Conservation (phyloP, 495 filamentous ascomycete species). For the Sordaria brevicollis region DNA sequence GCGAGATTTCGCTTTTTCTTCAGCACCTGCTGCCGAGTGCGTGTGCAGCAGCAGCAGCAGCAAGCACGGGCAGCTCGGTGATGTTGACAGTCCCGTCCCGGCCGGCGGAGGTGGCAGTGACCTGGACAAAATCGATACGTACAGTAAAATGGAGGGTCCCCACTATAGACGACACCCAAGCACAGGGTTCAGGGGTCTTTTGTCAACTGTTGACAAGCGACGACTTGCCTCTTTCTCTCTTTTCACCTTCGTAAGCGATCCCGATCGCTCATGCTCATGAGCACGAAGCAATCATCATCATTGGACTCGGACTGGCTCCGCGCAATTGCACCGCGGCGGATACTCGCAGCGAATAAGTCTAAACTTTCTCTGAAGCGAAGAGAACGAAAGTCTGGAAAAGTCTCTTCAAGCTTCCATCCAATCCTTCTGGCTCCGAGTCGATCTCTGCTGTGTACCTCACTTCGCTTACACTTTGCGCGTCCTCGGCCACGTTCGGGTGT, state of each 20-base stretch:
- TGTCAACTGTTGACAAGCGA: background rate
- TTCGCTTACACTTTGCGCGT: background rate
- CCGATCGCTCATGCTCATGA: background rate
- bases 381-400: background rate
- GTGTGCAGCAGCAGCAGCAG: background rate
- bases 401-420: background rate
- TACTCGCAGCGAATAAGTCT: background rate
- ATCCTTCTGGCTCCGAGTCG: background rate
- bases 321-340: background rate
- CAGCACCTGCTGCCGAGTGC: background rate
- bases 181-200: no score
- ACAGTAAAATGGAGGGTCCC: no score
- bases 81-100: background rate
- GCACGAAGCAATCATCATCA: background rate
- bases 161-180: background rate
- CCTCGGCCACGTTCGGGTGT: background rate
- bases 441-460: background rate
- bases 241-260: background rate
- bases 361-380: background rate
- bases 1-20: background rate
- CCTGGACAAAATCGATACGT: no score
- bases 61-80: background rate
- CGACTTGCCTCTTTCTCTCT: background rate
- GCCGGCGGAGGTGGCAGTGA: background rate
- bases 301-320: background rate